These are phyloP conservation scores for Tuber borchii DNA, from an alignment of 495 filamentous ascomycete genomes.

Conservation along the genomic window DNA sequence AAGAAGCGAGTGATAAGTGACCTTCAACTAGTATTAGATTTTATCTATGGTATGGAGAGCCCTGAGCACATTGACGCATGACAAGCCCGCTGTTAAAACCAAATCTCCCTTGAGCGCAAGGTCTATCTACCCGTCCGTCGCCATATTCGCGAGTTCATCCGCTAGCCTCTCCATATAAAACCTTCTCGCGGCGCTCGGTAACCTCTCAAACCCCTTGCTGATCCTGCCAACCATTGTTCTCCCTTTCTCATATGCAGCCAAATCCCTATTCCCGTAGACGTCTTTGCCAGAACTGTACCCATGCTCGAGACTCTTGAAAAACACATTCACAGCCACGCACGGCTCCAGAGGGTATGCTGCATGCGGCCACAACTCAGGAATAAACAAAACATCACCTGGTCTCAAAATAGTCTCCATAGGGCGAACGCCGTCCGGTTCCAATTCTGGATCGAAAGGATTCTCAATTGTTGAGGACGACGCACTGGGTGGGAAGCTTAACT, in stretches of 20 bases:
- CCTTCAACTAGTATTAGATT: background rate
- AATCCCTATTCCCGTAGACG: conserved; percentile 81
- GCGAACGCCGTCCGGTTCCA: conserved; percentile 50
- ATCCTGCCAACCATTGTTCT: conserved; percentile 65
- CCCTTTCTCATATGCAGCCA: conserved; percentile 76
- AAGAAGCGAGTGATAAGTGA: background rate
- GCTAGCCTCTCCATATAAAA: conserved; percentile 74
- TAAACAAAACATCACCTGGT: conserved; percentile 69
- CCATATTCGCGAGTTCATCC: conserved; percentile 54
- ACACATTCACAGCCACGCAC: conserved; percentile 76
- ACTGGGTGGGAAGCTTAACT: conserved; percentile 65
- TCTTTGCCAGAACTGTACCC: conserved; percentile 71
- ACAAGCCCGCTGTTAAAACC: background rate
- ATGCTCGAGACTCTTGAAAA: conserved; percentile 64
- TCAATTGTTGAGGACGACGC: conserved; percentile 67
- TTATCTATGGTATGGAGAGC: background rate
- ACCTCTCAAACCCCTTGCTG: conserved; percentile 56
- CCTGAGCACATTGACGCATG: background rate
- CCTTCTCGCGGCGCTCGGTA: conserved; percentile 59
- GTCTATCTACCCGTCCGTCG: conserved; percentile 5
- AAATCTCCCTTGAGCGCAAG: background rate
- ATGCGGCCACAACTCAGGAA: conserved; percentile 78
- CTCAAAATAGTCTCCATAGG: conserved; percentile 60
- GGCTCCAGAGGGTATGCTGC: conserved; percentile 56
- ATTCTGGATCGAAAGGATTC: conserved; percentile 57